Evolutionary conservation across 305 asterid genomes (phyloP).

Genomic region (Ilex paraguariensis): DNA sequence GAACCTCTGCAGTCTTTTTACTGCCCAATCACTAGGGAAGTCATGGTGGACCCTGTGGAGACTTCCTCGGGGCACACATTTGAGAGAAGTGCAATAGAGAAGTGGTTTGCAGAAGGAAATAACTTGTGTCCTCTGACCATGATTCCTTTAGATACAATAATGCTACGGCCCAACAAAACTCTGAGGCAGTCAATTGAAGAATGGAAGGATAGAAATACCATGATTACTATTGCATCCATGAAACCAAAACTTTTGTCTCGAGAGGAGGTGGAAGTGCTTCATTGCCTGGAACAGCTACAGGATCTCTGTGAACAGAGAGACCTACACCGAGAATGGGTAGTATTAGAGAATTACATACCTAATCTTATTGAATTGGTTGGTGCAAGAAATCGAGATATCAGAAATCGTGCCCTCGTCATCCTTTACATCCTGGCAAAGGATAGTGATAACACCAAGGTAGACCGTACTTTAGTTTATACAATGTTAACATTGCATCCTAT

Average conservation of each 20-base stretch:
- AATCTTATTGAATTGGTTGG: conserved; percentile 42
- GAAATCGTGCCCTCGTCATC: conserved; percentile 41
- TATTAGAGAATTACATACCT: conserved; percentile 58
- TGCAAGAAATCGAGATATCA: conserved; percentile 43
- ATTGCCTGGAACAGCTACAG: conserved; percentile 35
- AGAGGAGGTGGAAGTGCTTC: conserved; percentile 40
- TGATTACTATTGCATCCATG: conserved; percentile 45
- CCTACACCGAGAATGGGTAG: conserved; percentile 56
- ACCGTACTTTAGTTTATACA: not conserved
- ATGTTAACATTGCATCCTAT: not conserved
- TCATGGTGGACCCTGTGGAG: conserved; percentile 69
- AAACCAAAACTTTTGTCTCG: conserved; percentile 38
- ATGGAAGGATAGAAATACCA: conserved; percentile 68
- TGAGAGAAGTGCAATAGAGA: conserved; percentile 59
- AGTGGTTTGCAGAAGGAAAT: conserved; percentile 34
- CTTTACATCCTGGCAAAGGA: conserved; percentile 54
- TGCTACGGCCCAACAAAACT: conserved; percentile 65
- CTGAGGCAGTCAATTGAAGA: conserved; percentile 71
- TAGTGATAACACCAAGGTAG: conserved; percentile 59
- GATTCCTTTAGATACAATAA: conserved; percentile 34
- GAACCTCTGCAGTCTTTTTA: conserved; percentile 52
- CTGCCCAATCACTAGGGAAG: conserved; percentile 59
- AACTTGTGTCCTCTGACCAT: conserved; percentile 43
- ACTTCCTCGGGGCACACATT: conserved; percentile 60
- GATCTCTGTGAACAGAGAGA: conserved; percentile 59